Conservation (phyloP, 352 stramenopile genomes). For the Globisporangium nunn region DNA sequence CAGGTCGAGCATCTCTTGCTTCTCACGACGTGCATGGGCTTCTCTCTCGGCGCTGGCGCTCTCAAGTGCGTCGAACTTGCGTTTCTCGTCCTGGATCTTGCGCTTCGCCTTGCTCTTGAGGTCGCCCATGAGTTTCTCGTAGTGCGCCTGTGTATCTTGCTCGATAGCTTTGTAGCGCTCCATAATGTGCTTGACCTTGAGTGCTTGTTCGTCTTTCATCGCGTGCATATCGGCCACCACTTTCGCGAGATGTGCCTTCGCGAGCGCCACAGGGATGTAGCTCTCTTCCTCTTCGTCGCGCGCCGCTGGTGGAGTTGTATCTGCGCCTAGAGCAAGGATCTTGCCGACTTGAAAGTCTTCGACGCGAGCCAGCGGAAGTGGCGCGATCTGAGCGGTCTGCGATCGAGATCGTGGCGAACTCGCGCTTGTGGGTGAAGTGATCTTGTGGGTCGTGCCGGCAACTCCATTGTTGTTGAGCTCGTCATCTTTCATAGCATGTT, state of each 20-base stretch:
- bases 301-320: slow-evolving; percentile 1
- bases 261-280: slow-evolving; percentile 73
- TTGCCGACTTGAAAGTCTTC: slow-evolving; percentile 50
- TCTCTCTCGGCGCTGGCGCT: slow-evolving; percentile 1
- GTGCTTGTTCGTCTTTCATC: slow-evolving; percentile 62
- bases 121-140: slow-evolving; percentile 41
- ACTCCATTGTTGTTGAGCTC: neutral
- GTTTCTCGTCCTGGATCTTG: slow-evolving; percentile 19
- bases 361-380: slow-evolving; percentile 24
- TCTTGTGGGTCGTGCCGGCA: neutral
- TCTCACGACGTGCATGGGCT: slow-evolving; percentile 1
- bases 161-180: slow-evolving; percentile 51
- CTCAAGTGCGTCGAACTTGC: slow-evolving; percentile 5
- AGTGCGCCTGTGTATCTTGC: slow-evolving; percentile 40
- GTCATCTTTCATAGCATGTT: neutral
- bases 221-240: slow-evolving; percentile 73
- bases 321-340: slow-evolving; percentile 13
- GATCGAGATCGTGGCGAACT: neutral
- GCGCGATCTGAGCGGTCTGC: slow-evolving; percentile 16
- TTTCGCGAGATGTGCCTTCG: slow-evolving; percentile 43
- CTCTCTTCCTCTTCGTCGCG: slow-evolving; percentile 28
- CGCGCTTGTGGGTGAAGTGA: neutral
- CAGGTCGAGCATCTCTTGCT: slow-evolving; percentile 12
- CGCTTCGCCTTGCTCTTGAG: slow-evolving; percentile 18
- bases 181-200: slow-evolving; percentile 43